Evolutionary conservation across 805 yeast species (phyloP).

Genomic region (Yamadazyma philogaea): DNA sequence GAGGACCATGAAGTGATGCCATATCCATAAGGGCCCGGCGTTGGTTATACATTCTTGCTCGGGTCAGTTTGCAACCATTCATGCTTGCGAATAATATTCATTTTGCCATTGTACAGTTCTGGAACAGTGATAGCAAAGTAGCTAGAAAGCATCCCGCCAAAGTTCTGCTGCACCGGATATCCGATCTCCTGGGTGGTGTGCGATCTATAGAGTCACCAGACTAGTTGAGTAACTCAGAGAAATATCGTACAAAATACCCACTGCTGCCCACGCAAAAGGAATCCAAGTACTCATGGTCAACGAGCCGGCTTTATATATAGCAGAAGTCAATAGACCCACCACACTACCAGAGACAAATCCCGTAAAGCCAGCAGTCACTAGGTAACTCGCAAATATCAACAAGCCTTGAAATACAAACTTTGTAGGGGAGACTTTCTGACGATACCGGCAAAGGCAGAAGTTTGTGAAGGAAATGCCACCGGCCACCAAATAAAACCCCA

Average conservation of each 20-base stretch:
- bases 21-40: too few species aligned
- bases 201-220: constrained; percentile 19
- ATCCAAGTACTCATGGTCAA: constrained; percentile 94
- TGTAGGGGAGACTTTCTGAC: constrained; percentile 14
- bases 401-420: constrained; percentile 6
- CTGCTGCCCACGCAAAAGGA: constrained; percentile 77
- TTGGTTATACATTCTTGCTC: too few species aligned
- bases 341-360: constrained; percentile 74
- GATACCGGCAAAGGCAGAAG: constrained; percentile 20
- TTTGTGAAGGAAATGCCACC: constrained; percentile 54
- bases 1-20: too few species aligned
- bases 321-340: constrained; percentile 70
- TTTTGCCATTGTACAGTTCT: too few species aligned
- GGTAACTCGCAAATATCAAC: constrained; percentile 30
- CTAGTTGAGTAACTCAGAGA: constrained; percentile 62
- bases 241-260: constrained; percentile 64
- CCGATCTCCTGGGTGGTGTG: too few species aligned
- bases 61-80: too few species aligned
- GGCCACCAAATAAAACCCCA: constrained; percentile 59
- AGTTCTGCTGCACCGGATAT: too few species aligned
- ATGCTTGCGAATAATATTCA: too few species aligned
- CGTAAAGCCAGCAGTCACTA: constrained; percentile 54
- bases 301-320: constrained; percentile 75
- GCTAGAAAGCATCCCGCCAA: too few species aligned
- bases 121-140: too few species aligned